Conservation (phyloP, 225 moss, liverwort and hornwort species). For the Sphagnum contortum region DNA sequence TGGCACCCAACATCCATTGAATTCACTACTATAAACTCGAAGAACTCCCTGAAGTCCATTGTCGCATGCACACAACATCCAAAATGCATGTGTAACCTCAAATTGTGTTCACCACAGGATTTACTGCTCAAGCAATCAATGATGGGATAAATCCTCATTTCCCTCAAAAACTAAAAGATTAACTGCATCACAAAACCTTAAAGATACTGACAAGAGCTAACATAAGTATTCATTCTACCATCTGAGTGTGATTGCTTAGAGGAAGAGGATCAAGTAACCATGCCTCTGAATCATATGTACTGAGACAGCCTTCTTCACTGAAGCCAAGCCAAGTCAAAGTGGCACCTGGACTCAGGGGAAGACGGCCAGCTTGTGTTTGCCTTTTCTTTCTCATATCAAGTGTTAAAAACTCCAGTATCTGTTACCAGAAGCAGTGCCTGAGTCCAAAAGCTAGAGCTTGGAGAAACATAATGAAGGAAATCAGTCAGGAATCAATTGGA, state of each 20-base stretch:
- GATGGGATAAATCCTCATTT: too few species aligned
- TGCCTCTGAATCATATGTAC: conserved; percentile 79
- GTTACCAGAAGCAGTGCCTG: background rate
- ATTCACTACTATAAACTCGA: conserved; percentile 61
- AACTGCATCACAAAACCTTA: background rate
- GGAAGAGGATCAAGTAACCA: background rate
- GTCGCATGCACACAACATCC: background rate
- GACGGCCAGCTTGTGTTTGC: conserved; percentile 42
- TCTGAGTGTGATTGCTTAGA: too few species aligned
- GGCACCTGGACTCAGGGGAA: conserved; percentile 65
- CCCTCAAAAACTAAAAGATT: too few species aligned
- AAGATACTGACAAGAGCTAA: too few species aligned
- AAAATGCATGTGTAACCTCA: background rate
- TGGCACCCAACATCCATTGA: conserved; percentile 83
- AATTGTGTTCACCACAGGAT: too few species aligned
- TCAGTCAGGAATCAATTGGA: too few species aligned
- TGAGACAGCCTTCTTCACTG: conserved; percentile 68
- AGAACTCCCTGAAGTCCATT: conserved; percentile 56
- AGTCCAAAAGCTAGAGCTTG: background rate
- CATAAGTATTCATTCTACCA: too few species aligned
- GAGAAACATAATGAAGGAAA: too few species aligned
- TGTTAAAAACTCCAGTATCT: conserved; percentile 61
- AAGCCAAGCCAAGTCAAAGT: conserved; percentile 83
- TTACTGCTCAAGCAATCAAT: too few species aligned
- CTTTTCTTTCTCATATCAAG: conserved; percentile 46